Conservation (phyloP, 345 rosid genomes). For the Cardamine resedifolia region DNA sequence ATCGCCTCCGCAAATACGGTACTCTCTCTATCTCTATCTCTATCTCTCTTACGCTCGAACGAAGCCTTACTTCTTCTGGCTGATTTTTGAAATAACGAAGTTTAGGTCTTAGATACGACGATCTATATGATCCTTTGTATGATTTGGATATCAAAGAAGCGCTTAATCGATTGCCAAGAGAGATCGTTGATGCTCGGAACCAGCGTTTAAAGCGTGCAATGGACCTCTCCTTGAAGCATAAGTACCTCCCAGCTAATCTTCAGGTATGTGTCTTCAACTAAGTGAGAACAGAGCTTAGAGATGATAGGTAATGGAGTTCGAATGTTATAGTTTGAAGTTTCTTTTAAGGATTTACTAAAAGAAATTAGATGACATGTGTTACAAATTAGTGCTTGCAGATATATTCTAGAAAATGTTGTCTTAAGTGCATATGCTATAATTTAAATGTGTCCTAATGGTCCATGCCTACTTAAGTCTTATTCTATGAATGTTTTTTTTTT, state of each 20-base stretch:
- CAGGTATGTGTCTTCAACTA: constrained; percentile 44
- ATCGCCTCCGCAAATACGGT: constrained; percentile 78
- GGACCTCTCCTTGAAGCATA: constrained; percentile 90
- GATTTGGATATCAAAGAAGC: constrained; percentile 83
- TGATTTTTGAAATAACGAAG: not conserved
- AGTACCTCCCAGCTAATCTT: constrained; percentile 62
- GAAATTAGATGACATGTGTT: not conserved
- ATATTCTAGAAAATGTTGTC: too few relatives aligned
- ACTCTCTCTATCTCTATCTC: too few relatives aligned
- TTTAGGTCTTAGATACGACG: constrained; percentile 77
- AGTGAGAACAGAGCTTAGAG: not conserved
- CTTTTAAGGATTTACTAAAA: not conserved
- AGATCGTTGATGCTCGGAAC: constrained; percentile 74
- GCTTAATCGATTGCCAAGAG: constrained; percentile 71
- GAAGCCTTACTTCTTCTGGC: constrained; percentile 20
- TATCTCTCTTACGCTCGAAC: too few relatives aligned
- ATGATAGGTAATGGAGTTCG: not conserved
- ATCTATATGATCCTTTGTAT: constrained; percentile 69
- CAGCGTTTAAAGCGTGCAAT: constrained; percentile 90
- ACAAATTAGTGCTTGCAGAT: too few relatives aligned
- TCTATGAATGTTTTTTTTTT: not conserved
- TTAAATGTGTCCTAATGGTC: not conserved
- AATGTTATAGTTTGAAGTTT: not conserved
- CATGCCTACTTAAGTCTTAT: not conserved
- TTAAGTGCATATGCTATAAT: too few relatives aligned